Conservation (phyloP, 108 stramenopile species). For the Skeletonema menzelii region DNA sequence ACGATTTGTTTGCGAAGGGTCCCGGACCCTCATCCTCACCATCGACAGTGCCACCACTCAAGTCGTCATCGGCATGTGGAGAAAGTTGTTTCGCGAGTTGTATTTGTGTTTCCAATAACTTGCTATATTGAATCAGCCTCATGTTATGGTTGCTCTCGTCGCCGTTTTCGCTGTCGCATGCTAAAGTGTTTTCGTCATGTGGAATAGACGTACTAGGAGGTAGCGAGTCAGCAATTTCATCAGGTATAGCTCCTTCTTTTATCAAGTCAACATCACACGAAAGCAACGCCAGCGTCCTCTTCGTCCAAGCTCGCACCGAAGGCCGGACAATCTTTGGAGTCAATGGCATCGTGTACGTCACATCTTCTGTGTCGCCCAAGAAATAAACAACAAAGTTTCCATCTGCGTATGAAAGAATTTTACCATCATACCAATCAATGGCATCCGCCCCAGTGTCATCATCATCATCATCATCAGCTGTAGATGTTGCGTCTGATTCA, state of each 20-base stretch:
- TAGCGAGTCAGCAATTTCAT: constrained; percentile 24
- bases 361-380: constrained; percentile 62
- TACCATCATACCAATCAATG: constrained; percentile 84
- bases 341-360: constrained; percentile 66
- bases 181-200: constrained; percentile 42
- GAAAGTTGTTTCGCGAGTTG: constrained; percentile 61
- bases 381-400: constrained; percentile 49
- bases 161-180: neutral
- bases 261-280: constrained; percentile 8
- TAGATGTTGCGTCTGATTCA: constrained; percentile 9
- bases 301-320: constrained; percentile 69
- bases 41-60: constrained; percentile 17
- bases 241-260: neutral
- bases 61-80: constrained; percentile 47
- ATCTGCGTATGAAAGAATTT: constrained; percentile 39
- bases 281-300: constrained; percentile 60
- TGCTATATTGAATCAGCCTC: constrained; percentile 20
- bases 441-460: constrained; percentile 46
- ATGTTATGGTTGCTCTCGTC: neutral
- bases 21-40: constrained; percentile 26
- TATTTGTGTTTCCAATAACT: constrained; percentile 49
- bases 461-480: constrained; percentile 28
- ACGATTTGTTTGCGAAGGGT: constrained; percentile 22
- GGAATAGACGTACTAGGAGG: constrained; percentile 56
- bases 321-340: constrained; percentile 62